Evolutionary conservation across 305 asterid species (phyloP).

Genomic region (Andrographis paniculata): DNA sequence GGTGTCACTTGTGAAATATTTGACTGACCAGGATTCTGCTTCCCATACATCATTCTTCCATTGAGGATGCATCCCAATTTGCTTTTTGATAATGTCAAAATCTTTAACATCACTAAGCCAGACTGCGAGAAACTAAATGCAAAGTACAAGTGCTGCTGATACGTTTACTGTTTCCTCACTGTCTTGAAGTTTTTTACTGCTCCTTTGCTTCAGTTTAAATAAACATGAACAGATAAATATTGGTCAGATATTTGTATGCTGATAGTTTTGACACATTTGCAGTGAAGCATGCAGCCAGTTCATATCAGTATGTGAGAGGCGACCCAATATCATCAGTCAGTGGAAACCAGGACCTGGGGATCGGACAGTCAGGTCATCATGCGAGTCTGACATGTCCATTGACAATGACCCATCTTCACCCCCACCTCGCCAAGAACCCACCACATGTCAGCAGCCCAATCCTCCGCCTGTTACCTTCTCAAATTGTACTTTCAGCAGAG

Average conservation of each 20-base stretch:
- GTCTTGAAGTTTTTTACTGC: no score
- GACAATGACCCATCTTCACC: conserved; percentile 48
- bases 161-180: no score
- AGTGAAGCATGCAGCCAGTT: conserved; percentile 62
- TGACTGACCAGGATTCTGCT: background rate
- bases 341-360: conserved; percentile 37
- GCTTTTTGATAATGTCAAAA: background rate
- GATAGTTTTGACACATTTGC: conserved; percentile 6
- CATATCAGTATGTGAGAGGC: conserved; percentile 48
- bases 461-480: conserved; percentile 22
- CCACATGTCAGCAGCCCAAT: conserved; percentile 22
- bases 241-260: background rate
- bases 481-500: conserved; percentile 27
- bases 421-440: conserved; percentile 21
- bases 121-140: background rate
- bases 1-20: no score
- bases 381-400: conserved; percentile 73
- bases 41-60: background rate
- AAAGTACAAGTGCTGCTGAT: no score
- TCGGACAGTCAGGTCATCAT: conserved; percentile 49
- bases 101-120: no score
- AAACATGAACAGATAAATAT: background rate
- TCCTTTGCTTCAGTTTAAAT: background rate
- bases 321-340: conserved; percentile 36
- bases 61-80: background rate